Evolutionary conservation across 345 rosid genomes (phyloP), one percentile per base, ranked within the genome.

Genomic region (Camelina neglecta): DNA sequence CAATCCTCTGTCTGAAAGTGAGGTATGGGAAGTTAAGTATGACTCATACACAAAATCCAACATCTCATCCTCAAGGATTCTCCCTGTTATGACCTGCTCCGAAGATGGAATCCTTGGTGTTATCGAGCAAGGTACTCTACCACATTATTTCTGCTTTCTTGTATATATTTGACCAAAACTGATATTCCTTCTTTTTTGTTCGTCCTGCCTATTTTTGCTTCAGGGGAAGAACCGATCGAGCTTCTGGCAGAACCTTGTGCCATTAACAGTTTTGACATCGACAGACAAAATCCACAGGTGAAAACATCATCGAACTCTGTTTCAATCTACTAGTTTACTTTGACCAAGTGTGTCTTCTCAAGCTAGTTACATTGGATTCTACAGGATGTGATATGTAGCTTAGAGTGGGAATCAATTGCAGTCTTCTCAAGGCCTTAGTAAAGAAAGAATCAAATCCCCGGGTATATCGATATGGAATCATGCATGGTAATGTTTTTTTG

Each of bases 81-180:
- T 91, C 66, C 98, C 96, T 56, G 92, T 87, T 45, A 90, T 93
- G 97, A 82, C 83, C 69, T 87, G 96, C 83, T 88, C 96, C 1
- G 97, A 91, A 86, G 98, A 93, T 80, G 97, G 98, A 12, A 91
- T 93, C 60, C 93, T 94, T 57, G 94, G 92, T 35, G 86, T 85
- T 26, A 73, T 91, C 56, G 89, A 85, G 59, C 90, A 90, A 91
- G 96, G 98, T 91, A 69, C 60, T 4, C 38, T 4, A 50, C 71
- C 50, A 20, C 68, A 58, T 29, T 56, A 18, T 0, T 4, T 65
- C 20, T 36, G 38, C 18, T 20, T 6, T 18, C 10, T 23, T 20
- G 73, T 78, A 51, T 66, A 35, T 8, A 21, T 36, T 21, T 18
- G 18, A 72, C 69, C 59, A n/a, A 50, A 60, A 73, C 31, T 51